These are phyloP conservation scores for Tritrichomonas foetus DNA, from an alignment of 208 protist genomes.

Conservation along the genomic window DNA sequence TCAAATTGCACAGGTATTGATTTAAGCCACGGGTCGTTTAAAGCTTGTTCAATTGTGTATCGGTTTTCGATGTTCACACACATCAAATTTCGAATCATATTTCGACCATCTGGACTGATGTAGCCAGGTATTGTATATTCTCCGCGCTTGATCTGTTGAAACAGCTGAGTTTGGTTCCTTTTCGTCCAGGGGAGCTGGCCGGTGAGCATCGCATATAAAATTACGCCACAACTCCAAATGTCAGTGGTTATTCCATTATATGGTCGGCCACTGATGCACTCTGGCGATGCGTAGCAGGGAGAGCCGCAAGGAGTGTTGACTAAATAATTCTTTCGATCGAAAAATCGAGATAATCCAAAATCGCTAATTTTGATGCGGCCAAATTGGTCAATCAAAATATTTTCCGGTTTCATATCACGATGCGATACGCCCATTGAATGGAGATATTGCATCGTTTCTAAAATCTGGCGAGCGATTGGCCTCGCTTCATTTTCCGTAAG, in stretches of 20 bases:
- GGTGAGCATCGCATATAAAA: too few species aligned
- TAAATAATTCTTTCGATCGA: not conserved
- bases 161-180: too few species aligned
- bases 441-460: not conserved
- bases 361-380: not conserved
- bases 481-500: not conserved
- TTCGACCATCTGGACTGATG: not conserved
- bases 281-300: too few species aligned
- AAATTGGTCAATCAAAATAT: too few species aligned
- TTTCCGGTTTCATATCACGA: conserved; percentile 25
- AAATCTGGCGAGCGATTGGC: not conserved
- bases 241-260: not conserved
- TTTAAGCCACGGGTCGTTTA: not conserved
- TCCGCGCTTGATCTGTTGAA: not conserved
- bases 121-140: not conserved
- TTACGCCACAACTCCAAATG: too few species aligned
- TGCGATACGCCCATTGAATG: not conserved
- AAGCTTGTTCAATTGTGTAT: not conserved
- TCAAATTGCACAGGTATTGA: not conserved
- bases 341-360: not conserved
- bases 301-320: not conserved
- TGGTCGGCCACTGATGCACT: not conserved
- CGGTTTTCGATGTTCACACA: not conserved
- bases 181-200: too few species aligned
- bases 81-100: not conserved